Evolutionary conservation across 192 early-diverging fungal species (phyloP).

Genomic region (Thamnidium elegans): DNA sequence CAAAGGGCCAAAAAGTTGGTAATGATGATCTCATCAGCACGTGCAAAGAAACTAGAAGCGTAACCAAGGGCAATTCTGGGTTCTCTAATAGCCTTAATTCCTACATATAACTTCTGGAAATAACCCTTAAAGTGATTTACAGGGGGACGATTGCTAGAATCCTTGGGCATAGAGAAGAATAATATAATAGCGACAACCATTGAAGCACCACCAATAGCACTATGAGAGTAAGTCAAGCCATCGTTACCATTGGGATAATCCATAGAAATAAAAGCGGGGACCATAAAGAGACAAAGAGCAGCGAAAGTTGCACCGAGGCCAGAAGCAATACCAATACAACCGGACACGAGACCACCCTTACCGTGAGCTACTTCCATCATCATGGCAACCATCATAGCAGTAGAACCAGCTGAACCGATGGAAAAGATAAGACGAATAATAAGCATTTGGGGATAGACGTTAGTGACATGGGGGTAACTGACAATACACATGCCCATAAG

Average conservation of each 20-base stretch:
- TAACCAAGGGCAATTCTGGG: slow-evolving; percentile 61
- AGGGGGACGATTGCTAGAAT: neutral
- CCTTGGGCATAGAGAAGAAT: slow-evolving; percentile 36
- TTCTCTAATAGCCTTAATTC: slow-evolving; percentile 59
- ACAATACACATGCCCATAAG: slow-evolving; percentile 52
- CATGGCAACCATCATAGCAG: slow-evolving; percentile 65
- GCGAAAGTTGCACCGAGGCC: slow-evolving; percentile 61
- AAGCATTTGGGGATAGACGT: slow-evolving; percentile 59
- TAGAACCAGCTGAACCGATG: slow-evolving; percentile 57
- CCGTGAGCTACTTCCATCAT: slow-evolving; percentile 50
- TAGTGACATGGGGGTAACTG: slow-evolving; percentile 48
- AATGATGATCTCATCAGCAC: slow-evolving; percentile 71
- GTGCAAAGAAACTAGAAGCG: slow-evolving; percentile 62
- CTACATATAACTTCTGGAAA: slow-evolving; percentile 42
- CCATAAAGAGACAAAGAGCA: slow-evolving; percentile 41
- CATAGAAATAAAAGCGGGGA: slow-evolving; percentile 30
- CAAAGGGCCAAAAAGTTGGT: slow-evolving; percentile 66
- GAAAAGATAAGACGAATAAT: slow-evolving; percentile 65
- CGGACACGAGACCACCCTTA: slow-evolving; percentile 47
- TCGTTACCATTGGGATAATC: slow-evolving; percentile 16
- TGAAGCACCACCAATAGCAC: slow-evolving; percentile 37
- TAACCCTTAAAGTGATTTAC: slow-evolving; percentile 15
- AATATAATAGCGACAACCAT: slow-evolving; percentile 32
- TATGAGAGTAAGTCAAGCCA: slow-evolving; percentile 28
- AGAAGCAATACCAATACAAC: slow-evolving; percentile 56